These are phyloP conservation scores for Pseudocercospora macadamiae DNA, from an alignment of 2,329 filamentous ascomycete species.

Conservation along the genomic window DNA sequence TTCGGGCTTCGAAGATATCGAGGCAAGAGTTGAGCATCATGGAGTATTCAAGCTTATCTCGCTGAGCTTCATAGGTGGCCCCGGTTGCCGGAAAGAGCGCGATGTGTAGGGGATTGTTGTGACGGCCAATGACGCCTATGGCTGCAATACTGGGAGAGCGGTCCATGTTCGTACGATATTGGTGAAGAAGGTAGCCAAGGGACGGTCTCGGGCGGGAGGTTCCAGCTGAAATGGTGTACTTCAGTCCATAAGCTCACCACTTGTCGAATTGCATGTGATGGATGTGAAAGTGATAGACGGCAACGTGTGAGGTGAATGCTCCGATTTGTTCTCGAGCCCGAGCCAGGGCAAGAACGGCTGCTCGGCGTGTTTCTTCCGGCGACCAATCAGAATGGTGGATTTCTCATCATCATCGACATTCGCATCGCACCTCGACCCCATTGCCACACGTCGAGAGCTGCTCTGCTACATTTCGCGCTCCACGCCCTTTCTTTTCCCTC, in stretches of 20 bases:
- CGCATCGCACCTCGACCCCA: not conserved
- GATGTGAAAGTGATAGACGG: too few relatives aligned
- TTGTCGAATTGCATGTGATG: too few relatives aligned
- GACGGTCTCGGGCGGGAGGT: too few relatives aligned
- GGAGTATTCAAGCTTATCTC: constrained; percentile 83
- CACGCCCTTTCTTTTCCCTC: constrained; percentile 5
- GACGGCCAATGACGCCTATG: constrained; percentile 89
- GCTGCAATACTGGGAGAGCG: constrained; percentile 79
- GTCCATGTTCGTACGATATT: constrained; percentile 42
- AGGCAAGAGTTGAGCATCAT: constrained; percentile 89
- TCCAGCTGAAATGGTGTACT: too few relatives aligned
- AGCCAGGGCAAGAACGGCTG: too few relatives aligned
- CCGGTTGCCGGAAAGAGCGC: constrained; percentile 75
- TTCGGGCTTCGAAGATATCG: constrained; percentile 88
- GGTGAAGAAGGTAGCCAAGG: not conserved
- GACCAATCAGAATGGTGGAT: not conserved
- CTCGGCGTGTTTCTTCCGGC: not conserved
- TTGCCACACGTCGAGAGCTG: constrained; percentile 3
- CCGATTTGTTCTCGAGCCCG: too few relatives aligned
- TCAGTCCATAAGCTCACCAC: too few relatives aligned
- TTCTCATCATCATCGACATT: not conserved
- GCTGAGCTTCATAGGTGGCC: constrained; percentile 41
- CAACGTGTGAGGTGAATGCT: too few relatives aligned
- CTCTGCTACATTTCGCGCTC: not conserved
- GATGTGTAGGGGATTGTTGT: constrained; percentile 95